Conservation (phyloP, 1,139 yeast genomes). For the Yamadazyma jaroonii region DNA sequence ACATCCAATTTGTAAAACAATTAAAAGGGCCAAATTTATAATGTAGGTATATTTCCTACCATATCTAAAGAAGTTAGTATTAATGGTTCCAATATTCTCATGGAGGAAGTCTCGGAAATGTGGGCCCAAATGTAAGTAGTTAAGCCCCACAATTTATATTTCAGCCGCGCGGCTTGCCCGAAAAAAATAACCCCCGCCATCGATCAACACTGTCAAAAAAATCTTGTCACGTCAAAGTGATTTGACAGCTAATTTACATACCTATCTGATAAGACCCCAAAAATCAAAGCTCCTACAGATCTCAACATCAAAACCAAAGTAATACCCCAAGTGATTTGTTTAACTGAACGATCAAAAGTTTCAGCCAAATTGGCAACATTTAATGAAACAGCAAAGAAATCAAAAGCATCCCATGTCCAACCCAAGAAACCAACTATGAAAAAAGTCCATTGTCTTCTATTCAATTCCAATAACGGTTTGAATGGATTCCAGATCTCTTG, state of each 20-base stretch:
- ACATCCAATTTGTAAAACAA: conserved; percentile 38
- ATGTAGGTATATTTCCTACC: conserved; percentile 43
- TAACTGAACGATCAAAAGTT: conserved; percentile 23
- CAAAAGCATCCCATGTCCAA: conserved; percentile 48
- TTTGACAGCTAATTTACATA: conserved; percentile 3
- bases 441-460: conserved; percentile 34
- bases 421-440: conserved; percentile 33
- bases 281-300: conserved; percentile 39
- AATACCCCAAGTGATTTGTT: conserved; percentile 41
- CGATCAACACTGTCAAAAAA: not conserved
- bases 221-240: not conserved
- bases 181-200: not conserved
- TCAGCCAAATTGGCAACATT: conserved; percentile 31
- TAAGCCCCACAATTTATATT: too few relatives aligned
- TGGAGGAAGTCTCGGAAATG: not conserved
- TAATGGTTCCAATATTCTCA: not conserved
- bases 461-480: conserved; percentile 25
- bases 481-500: conserved; percentile 36
- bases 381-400: conserved; percentile 33
- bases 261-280: conserved; percentile 38
- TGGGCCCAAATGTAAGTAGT: too few relatives aligned
- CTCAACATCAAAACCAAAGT: conserved; percentile 46
- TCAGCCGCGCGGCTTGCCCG: not conserved
- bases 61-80: conserved; percentile 4
- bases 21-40: conserved; percentile 26